Evolutionary conservation across 495 filamentous ascomycete species (phyloP), one percentile per base, ranked within the genome.

Genomic region (Cenococcum geophilum): DNA sequence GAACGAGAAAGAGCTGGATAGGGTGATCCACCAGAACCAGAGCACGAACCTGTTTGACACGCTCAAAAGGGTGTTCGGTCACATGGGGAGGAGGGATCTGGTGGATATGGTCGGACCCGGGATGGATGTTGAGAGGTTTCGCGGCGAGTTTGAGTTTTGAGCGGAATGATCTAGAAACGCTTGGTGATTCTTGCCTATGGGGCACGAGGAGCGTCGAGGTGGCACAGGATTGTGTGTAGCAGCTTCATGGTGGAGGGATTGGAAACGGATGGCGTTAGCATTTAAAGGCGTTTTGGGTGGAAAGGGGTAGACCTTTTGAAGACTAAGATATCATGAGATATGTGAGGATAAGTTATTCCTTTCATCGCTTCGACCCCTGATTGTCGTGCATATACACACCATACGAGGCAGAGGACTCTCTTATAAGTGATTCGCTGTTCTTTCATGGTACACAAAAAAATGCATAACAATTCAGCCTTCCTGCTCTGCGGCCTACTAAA

Each of bases 41-140:
- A 96, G 91, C 77, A 96, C 92, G 40, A 98, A 96, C 72, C 75
- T 97, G 55, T 91, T 93, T 69, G 93, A 98, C 73, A 97, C 93
- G 4, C 74, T 98, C 55, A 78, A 91, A 52, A 79, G 95, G 59
- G 95, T 97, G 8, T 97, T 97, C 72, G 88, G 82, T 34, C 91
- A 93, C 80, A 97, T 98, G 93, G 87, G 86, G 0, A 73, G 93
- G 55, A 77, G 89, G 50, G 93, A 98, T 77, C 70, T 98, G 72
- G 85, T 86, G 4, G 92, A 97, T 64, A 79, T 82, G 78, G 93
- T 97, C 6, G 83, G 87, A 43, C 81, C 86, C 3, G 92, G 90
- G 34, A 90, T 98, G 78, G 91, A 97, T 76, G 85, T 95, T 43
- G 92, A 95, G 70, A 77, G 82, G 16, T 97, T 97, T 79, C 81